A percentile compares a stretch with the other conserved stretches of the same genome.
These are phyloP conservation scores for Trypanosoma lewisi DNA, from an alignment of 208 protist genomes.

Conservation along the genomic window DNA sequence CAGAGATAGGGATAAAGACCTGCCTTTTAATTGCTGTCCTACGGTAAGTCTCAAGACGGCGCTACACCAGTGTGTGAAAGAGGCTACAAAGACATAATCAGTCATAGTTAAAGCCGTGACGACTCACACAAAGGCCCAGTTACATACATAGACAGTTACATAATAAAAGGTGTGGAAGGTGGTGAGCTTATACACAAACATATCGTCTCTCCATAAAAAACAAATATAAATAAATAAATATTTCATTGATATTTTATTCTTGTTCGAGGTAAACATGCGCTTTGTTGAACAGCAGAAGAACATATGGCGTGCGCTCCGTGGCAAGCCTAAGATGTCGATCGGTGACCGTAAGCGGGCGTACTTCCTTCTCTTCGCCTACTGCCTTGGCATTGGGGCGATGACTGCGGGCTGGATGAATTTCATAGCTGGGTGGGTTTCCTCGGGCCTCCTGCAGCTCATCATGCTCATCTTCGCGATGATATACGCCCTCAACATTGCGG, in stretches of 20 bases:
- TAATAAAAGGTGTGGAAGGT: too few species aligned
- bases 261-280: constrained; percentile 36
- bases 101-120: too few species aligned
- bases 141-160: too few species aligned
- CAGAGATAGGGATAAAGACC: too few species aligned
- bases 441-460: constrained; percentile 57
- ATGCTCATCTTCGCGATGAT: constrained; percentile 69
- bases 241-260: not conserved
- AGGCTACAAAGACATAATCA: too few species aligned
- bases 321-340: constrained; percentile 58
- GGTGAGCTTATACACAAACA: too few species aligned
- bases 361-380: constrained; percentile 74
- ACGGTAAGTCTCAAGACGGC: too few species aligned
- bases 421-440: constrained; percentile 73
- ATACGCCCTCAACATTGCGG: constrained; percentile 77
- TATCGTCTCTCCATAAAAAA: too few species aligned
- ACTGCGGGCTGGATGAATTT: constrained; percentile 63
- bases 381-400: constrained; percentile 52
- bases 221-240: too few species aligned
- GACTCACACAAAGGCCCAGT: too few species aligned
- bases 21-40: too few species aligned
- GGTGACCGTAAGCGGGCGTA: constrained; percentile 84
- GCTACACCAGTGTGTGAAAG: too few species aligned
- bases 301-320: constrained; percentile 59
- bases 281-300: constrained; percentile 75